phyloP scores from a whole-genome alignment of 2,329 filamentous ascomycete species.

The Fusarium coffeatum region DNA sequence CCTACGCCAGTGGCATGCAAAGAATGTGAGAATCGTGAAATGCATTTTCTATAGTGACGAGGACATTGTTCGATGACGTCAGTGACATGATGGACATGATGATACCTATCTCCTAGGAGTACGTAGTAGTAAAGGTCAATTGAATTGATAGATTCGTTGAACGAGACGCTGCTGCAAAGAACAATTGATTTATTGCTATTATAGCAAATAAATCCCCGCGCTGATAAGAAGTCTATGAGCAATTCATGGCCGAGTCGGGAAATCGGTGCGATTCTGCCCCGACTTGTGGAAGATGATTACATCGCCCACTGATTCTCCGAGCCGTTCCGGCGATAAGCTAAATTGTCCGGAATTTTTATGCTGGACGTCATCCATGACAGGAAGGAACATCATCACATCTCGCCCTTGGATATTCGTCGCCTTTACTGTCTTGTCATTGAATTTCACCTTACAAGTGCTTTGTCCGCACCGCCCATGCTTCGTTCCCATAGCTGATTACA shows the following conservation, averaged over 20 bases:
- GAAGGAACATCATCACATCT: slow-evolving; percentile 16
- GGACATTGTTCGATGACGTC: background rate
- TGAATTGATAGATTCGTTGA: background rate
- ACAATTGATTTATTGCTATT: background rate
- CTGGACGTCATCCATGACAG: slow-evolving; percentile 42
- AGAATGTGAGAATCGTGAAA: background rate
- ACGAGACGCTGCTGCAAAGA: background rate
- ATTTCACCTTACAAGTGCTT: background rate
- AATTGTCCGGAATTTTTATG: slow-evolving; percentile 33
- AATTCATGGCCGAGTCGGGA: slow-evolving; percentile 8
- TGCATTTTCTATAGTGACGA: background rate
- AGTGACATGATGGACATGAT: background rate
- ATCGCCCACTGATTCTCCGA: slow-evolving; percentile 40
- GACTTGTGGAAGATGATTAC: slow-evolving; percentile 27
- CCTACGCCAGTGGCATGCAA: background rate
- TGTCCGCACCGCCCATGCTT: slow-evolving; percentile 21
- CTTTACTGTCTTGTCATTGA: background rate
- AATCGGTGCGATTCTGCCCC: slow-evolving; percentile 26
- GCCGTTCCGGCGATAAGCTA: slow-evolving; percentile 41
- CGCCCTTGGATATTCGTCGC: background rate
- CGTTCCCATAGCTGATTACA: slow-evolving; percentile 13
- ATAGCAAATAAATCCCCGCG: background rate
- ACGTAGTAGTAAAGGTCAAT: background rate
- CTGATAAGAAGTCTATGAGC: background rate
- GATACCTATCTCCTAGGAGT: too few species aligned